Percentiles rank a stretch among this genome's conserved stretches.
Evolutionary conservation across 2,329 filamentous ascomycete genomes (phyloP).

Genomic region (Sporothrix variecibatus): DNA sequence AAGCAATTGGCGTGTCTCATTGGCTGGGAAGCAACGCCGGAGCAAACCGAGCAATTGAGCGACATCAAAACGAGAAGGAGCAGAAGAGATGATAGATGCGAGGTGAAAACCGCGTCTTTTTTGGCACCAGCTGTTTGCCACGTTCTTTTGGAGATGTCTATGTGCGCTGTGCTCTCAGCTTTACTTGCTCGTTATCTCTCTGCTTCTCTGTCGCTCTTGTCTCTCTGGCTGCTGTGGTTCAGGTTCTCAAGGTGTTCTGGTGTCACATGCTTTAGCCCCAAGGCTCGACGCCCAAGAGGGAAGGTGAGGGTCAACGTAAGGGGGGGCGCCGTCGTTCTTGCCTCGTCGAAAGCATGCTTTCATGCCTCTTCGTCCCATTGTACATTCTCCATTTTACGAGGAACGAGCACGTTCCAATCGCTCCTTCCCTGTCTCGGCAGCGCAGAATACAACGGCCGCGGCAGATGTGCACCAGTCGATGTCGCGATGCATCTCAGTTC

Average conservation of each 20-base stretch:
- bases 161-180: not conserved
- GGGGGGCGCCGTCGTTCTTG: not conserved
- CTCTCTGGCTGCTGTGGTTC: not conserved
- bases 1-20: slow-evolving; percentile 17
- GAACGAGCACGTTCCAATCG: not conserved
- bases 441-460: not conserved
- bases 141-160: not conserved
- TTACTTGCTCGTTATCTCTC: not conserved
- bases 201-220: not conserved
- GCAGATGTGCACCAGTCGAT: slow-evolving; percentile 13
- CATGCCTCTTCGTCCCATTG: not conserved
- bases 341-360: not conserved
- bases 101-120: not conserved
- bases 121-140: not conserved
- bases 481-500: slow-evolving; percentile 6
- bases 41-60: slow-evolving; percentile 22
- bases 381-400: slow-evolving; percentile 11
- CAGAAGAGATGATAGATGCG: not conserved
- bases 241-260: not conserved
- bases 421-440: slow-evolving; percentile 7
- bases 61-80: not conserved
- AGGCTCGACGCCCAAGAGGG: slow-evolving; percentile 15
- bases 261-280: slow-evolving; percentile 18
- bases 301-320: slow-evolving; percentile 14
- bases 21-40: slow-evolving; percentile 15